Base-by-base conservation (phyloP, 1,284 basidiomycete genomes). In the Moesziomyces sp. region DNA sequence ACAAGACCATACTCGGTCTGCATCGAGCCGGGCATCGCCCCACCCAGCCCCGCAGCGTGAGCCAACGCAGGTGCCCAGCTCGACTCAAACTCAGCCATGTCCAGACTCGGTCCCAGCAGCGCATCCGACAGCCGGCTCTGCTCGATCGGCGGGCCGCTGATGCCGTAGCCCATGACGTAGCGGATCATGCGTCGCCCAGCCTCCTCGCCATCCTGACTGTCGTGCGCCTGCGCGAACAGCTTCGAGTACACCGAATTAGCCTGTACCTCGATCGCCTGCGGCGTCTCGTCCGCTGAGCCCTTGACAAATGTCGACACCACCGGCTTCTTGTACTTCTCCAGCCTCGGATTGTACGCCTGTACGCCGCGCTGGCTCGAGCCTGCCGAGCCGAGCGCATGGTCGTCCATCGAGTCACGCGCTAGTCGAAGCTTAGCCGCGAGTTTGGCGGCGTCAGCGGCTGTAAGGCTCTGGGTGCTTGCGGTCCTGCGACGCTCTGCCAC, bases 141-240 rank as follows among this genome's bases (percentile, higher is more conserved):
- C 51, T 78, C 77, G 54, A 83, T 75, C 11, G 82, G 78, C 33
- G 82, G 82, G 9, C 82, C 82, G 24, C 79, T 76, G 33, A 83
- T 70, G 10, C 75, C 82, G 46, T 77, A 82, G n/a, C 69, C 74
- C 60, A 80, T 68, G 46, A 83, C 70, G 59, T 83, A 83, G 33
- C 82, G 72, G 45, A 79, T 65, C 70, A 74, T 60, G 21, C 64
- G 59, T 14, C 52, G 48, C 6, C 56, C 55, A 5, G 46, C 38
- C 24, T 53, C 59, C 13, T 46, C 62, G 21, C 50, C 52, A 3
- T 58, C 62, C n/a, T 63, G 57, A 35, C 65, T 74, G 52, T 69
- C 69, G 46, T 64, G 69, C 46, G 61, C 67, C 50, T 58, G 73
- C 10, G 69, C 60, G 35, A 68, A 74, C 45, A 59, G 45, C 51